Percentiles rank a stretch among this genome's conserved stretches.
These are phyloP conservation scores for Hansenula sp. DNA, from an alignment of 1,139 yeast species.

Conservation along the genomic window DNA sequence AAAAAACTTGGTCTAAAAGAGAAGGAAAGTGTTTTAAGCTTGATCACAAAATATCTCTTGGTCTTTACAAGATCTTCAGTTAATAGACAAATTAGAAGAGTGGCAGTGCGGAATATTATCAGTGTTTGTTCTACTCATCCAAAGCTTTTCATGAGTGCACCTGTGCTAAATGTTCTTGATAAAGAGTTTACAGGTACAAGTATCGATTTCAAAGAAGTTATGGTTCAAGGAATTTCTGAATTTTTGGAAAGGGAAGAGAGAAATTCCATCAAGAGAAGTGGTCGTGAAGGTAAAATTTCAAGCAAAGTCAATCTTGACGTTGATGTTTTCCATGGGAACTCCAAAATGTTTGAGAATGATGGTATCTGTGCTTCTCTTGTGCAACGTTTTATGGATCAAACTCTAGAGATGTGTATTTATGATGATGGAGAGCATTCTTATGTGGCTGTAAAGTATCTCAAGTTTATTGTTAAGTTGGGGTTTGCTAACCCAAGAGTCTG, in stretches of 20 bases:
- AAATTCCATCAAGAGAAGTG: conserved; percentile 35
- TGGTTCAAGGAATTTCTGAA: conserved; percentile 50
- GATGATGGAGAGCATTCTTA: conserved; percentile 42
- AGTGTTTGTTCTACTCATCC: conserved; percentile 59
- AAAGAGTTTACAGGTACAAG: conserved; percentile 35
- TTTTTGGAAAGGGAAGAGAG: conserved; percentile 53
- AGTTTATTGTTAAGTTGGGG: conserved; percentile 55
- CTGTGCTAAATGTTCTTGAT: conserved; percentile 51
- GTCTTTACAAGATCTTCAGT: conserved; percentile 40
- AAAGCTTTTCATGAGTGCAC: conserved; percentile 51
- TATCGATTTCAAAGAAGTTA: conserved; percentile 39
- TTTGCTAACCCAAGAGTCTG: conserved; percentile 71
- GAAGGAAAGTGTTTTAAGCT: conserved; percentile 51
- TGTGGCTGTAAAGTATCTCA: conserved; percentile 50
- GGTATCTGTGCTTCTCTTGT: conserved; percentile 71
- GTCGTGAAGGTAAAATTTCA: conserved; percentile 31
- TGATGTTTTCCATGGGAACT: conserved; percentile 50
- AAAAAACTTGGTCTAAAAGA: conserved; percentile 39
- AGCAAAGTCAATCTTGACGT: conserved; percentile 33
- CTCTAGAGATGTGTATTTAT: conserved; percentile 44
- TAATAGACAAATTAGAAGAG: conserved; percentile 34
- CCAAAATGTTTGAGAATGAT: conserved; percentile 46
- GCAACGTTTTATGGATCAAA: conserved; percentile 51
- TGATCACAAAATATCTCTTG: conserved; percentile 52
- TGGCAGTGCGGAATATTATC: conserved; percentile 55